A percentile compares a stretch with the other conserved stretches of the same genome.
phyloP scores from a whole-genome alignment of 139 green algal genomes.

The Spirogloea muscicola region DNA sequence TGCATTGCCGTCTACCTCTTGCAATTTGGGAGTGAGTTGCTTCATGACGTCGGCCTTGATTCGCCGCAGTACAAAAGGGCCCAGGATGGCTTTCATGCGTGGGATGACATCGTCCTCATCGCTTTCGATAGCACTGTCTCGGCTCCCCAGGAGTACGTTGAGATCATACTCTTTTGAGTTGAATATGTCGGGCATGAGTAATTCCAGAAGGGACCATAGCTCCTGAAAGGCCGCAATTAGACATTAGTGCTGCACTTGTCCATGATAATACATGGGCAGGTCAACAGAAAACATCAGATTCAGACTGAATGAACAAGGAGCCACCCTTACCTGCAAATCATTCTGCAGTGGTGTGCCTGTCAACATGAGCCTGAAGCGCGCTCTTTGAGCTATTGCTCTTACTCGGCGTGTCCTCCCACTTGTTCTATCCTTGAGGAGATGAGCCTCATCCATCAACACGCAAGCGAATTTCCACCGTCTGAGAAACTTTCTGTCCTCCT shows the following conservation, averaged over 20 bases:
- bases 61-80: slow-evolving; percentile 83
- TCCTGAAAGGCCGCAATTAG: slow-evolving; percentile 58
- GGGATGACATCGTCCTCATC: slow-evolving; percentile 55
- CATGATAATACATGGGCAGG: no score
- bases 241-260: no score
- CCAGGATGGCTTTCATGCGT: slow-evolving; percentile 77
- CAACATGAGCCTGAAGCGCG: slow-evolving; percentile 61
- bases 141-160: neutral
- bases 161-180: slow-evolving; percentile 6
- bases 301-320: no score
- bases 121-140: neutral
- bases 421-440: slow-evolving; percentile 79
- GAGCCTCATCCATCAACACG: slow-evolving; percentile 57
- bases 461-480: neutral
- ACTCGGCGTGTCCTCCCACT: slow-evolving; percentile 30
- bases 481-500: slow-evolving; percentile 58
- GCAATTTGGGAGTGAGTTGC: slow-evolving; percentile 75
- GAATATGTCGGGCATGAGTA: slow-evolving; percentile 77
- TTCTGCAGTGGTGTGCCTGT: slow-evolving; percentile 91
- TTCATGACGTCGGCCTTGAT: slow-evolving; percentile 83
- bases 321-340: slow-evolving; percentile 54
- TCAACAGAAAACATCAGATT: no score
- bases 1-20: no score
- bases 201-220: slow-evolving; percentile 81
- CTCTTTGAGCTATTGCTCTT: slow-evolving; percentile 3